Evolutionary conservation across 2,329 filamentous ascomycete species (phyloP).

Genomic region (Pseudogymnoascus sp.): DNA sequence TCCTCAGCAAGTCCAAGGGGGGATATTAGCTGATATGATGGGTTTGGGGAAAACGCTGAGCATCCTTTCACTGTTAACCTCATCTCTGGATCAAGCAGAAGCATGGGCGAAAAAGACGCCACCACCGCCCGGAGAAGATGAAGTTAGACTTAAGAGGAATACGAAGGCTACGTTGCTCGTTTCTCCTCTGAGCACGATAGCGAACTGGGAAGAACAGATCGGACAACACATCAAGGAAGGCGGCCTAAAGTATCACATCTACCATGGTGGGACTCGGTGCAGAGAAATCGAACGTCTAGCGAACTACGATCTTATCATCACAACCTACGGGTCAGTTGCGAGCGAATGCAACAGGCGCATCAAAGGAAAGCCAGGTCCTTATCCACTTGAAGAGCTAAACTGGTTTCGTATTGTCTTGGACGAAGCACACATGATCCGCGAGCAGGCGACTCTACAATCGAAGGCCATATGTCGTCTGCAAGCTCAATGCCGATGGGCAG

Average conservation of each 20-base stretch:
- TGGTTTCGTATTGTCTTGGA: slow-evolving; percentile 94
- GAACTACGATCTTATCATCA: slow-evolving; percentile 76
- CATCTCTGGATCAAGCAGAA: slow-evolving; percentile 45
- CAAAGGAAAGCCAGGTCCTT: slow-evolving; percentile 50
- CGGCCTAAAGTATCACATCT: slow-evolving; percentile 67
- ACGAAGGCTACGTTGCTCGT: slow-evolving; percentile 76
- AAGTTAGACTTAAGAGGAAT: slow-evolving; percentile 50
- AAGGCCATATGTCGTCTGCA: slow-evolving; percentile 75
- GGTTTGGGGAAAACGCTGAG: slow-evolving; percentile 82
- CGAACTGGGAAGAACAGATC: slow-evolving; percentile 93
- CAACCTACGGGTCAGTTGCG: slow-evolving; percentile 83
- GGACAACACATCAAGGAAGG: slow-evolving; percentile 65
- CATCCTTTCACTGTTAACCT: slow-evolving; percentile 69
- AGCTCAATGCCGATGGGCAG: slow-evolving; percentile 82
- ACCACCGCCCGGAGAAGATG: slow-evolving; percentile 25
- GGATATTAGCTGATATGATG: slow-evolving; percentile 81
- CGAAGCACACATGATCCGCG: slow-evolving; percentile 90
- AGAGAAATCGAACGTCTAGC: slow-evolving; percentile 62
- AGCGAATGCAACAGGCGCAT: slow-evolving; percentile 64
- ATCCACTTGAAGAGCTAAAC: slow-evolving; percentile 68
- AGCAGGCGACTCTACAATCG: slow-evolving; percentile 72
- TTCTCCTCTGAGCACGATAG: slow-evolving; percentile 81
- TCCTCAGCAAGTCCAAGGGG: slow-evolving; percentile 62
- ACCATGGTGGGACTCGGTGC: slow-evolving; percentile 73
- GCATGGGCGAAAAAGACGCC: slow-evolving; percentile 23